Base-by-base conservation (phyloP, 768 basidiomycete genomes). In the Gyrodon lividus region DNA sequence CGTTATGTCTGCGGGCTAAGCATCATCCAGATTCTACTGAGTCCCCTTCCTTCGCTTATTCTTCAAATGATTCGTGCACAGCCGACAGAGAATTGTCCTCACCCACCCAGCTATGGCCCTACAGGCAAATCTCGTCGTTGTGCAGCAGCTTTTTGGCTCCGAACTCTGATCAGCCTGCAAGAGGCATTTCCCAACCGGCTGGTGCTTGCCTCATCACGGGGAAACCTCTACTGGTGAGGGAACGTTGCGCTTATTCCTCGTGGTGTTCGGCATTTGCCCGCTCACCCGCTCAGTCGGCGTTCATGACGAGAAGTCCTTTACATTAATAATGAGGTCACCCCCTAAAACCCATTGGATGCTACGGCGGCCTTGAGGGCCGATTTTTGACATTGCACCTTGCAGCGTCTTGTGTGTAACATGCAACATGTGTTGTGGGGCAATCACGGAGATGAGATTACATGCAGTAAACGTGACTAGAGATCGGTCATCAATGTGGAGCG, bases 401-500 rank as follows among this genome's bases (percentile, higher is more conserved):
- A 14, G 31, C 13, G 37, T 43, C 10, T 28, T 41, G 30, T 41
- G 23, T 37, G 20, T 26, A 47, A 20, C 26, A 2, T 33, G 37
- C 33, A n/a, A 38, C 49, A 41, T 50, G 47, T 42, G 42, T 49
- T 47, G 31, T 33, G 28, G 28, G 28, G 33, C 34, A 43, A 55
- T 44, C 42, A 54, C 65, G 63, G 65, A 66, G 56, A 67, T 66
- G 65, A 64, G 47, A 38, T 45, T 31, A 50, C 2, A 8, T 10
- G 28, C 30, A 31, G 39, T 22, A n/a, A 45, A 51, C 49, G 50
- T 51, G 43, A 51, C 37, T n/a, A 14, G 22, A 45, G 10, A n/a
- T 34, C 20, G 14, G 28, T 42, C n/a, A n/a, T n/a, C n/a, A 13
- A 20, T 23, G 20, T 14, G 19, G 31, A 12, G 30, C 30, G 31